Evolutionary conservation across 1,284 basidiomycete species (phyloP).

Genomic region (Fistulina hepatica): DNA sequence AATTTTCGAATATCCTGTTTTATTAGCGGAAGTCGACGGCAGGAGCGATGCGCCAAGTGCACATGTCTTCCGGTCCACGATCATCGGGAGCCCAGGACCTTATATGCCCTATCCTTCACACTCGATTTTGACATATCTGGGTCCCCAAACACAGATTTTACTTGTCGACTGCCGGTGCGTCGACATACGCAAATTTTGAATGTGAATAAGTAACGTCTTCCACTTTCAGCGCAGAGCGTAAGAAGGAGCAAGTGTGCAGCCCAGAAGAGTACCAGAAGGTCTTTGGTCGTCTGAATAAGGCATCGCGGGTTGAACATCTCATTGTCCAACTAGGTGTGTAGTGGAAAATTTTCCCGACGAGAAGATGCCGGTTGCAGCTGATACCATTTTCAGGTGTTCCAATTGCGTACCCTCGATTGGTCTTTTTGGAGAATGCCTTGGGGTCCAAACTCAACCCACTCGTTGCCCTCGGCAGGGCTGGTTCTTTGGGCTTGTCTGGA

Average conservation of each 20-base stretch:
- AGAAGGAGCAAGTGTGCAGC: constrained; percentile 71
- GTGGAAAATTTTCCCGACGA: constrained; percentile 9
- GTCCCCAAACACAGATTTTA: constrained; percentile 61
- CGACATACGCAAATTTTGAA: not conserved
- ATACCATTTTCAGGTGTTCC: constrained; percentile 42
- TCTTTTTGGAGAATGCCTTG: constrained; percentile 71
- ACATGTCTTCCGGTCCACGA: constrained; percentile 61
- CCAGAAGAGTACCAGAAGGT: constrained; percentile 58
- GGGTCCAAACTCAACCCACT: constrained; percentile 79
- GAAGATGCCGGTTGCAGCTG: not conserved
- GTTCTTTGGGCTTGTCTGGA: constrained; percentile 56
- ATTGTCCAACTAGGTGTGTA: constrained; percentile 66
- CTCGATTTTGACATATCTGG: constrained; percentile 65
- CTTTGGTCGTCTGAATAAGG: constrained; percentile 55
- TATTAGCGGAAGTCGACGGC: constrained; percentile 64
- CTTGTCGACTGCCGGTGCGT: constrained; percentile 70
- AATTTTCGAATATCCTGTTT: constrained; percentile 10
- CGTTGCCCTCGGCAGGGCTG: constrained; percentile 55
- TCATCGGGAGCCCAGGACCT: constrained; percentile 68
- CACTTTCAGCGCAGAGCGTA: constrained; percentile 72
- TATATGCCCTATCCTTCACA: constrained; percentile 76
- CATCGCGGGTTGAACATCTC: constrained; percentile 65
- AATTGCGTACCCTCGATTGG: constrained; percentile 88
- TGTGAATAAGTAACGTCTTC: constrained; percentile 1
- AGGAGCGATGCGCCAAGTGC: constrained; percentile 40